Conservation (phyloP, 768 basidiomycete genomes). For the Leccinum subgranulosum region DNA sequence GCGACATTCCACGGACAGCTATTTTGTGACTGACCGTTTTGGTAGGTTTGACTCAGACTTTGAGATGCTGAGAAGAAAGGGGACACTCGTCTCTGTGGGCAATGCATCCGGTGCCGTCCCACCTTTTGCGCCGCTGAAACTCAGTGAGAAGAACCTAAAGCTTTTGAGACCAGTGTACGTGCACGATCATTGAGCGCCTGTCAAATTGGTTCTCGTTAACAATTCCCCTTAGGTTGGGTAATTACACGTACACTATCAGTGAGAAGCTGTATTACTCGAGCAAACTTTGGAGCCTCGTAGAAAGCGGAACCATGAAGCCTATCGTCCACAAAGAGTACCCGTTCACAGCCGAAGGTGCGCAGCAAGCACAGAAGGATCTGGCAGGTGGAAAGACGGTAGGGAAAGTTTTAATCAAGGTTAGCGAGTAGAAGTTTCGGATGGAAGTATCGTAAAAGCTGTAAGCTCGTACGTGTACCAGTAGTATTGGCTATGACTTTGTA, state of each 20-base stretch:
- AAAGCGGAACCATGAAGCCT: conserved; percentile 59
- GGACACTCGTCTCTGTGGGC: conserved; percentile 85
- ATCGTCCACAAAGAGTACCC: conserved; percentile 75
- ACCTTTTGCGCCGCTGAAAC: conserved; percentile 69
- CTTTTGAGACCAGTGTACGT: conserved; percentile 71
- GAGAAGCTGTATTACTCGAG: conserved; percentile 67
- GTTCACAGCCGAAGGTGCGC: conserved; percentile 78
- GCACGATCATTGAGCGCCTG: neutral
- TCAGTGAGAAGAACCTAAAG: conserved; percentile 80
- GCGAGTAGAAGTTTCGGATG: conserved; percentile 8
- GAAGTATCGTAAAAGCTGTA: neutral
- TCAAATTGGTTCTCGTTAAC: neutral
- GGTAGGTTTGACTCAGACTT: conserved; percentile 75
- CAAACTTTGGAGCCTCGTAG: conserved; percentile 61
- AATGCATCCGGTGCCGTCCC: conserved; percentile 87
- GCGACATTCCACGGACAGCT: conserved; percentile 26
- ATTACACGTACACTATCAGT: conserved; percentile 71
- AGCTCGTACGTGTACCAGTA: neutral
- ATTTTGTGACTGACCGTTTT: conserved; percentile 2
- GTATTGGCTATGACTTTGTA: neutral
- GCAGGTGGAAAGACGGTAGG: conserved; percentile 75
- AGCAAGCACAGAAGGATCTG: conserved; percentile 75
- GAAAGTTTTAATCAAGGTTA: conserved; percentile 80
- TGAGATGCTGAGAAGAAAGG: conserved; percentile 78
- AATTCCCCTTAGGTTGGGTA: conserved; percentile 49